Conservation (phyloP, 202 grass and related monocot species). For the Schoenoplectus triqueter region DNA sequence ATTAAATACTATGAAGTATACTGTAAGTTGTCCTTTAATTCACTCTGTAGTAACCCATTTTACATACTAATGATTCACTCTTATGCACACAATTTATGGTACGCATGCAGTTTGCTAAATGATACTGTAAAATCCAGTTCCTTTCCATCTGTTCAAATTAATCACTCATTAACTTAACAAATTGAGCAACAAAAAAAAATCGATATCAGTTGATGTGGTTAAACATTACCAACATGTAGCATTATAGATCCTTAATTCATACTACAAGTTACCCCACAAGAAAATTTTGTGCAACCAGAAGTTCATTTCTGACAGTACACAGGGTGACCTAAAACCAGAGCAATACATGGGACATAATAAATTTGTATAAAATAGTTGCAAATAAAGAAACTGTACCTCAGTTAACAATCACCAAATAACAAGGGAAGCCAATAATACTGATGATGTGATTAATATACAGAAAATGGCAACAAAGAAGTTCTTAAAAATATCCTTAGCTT, state of each 20-base stretch:
- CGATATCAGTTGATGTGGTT: too few relatives aligned
- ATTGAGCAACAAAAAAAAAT: too few relatives aligned
- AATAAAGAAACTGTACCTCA: neutral
- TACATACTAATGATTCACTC: neutral
- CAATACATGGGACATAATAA: neutral
- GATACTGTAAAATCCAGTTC: too few relatives aligned
- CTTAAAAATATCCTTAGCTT: slow-evolving; percentile 25
- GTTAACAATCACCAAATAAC: neutral
- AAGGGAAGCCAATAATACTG: neutral
- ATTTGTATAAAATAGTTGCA: neutral
- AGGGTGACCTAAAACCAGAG: neutral
- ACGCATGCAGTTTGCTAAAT: neutral
- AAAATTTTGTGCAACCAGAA: neutral
- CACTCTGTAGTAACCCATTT: neutral
- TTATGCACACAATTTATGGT: neutral
- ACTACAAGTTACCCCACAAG: neutral
- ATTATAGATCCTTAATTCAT: too few relatives aligned
- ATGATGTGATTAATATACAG: neutral
- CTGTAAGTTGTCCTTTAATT: neutral
- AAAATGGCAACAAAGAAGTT: neutral
- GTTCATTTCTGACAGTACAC: neutral
- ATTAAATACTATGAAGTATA: neutral
- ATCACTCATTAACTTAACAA: too few relatives aligned
- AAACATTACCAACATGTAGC: too few relatives aligned
- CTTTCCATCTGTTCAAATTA: too few relatives aligned